A percentile compares a stretch with the other conserved stretches of the same genome.
Conservation (phyloP, 129 eudicot genomes). For the Escallonia rubra region DNA sequence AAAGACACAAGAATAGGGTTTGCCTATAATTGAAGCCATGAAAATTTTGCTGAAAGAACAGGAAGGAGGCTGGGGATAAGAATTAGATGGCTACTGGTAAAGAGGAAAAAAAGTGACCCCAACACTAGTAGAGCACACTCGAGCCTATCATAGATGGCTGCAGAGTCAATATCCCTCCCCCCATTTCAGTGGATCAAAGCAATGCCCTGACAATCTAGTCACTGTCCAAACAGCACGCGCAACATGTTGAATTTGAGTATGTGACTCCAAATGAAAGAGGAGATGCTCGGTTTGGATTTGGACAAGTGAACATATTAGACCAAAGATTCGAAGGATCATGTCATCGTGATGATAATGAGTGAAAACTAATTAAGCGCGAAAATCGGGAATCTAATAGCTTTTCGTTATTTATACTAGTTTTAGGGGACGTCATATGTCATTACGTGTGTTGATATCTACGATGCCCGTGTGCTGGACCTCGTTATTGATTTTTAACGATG, state of each 20-base stretch:
- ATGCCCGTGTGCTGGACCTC: no score
- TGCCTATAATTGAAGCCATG: constrained; percentile 33
- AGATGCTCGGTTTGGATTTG: neutral
- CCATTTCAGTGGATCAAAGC: constrained; percentile 18
- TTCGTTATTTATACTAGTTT: no score
- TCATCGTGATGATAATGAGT: no score
- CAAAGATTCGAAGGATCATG: no score
- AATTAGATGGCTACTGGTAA: constrained; percentile 3
- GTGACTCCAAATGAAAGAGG: constrained; percentile 5
- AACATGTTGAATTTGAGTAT: constrained; percentile 5
- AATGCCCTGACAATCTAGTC: constrained; percentile 35
- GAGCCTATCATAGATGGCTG: neutral
- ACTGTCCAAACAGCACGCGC: constrained; percentile 32
- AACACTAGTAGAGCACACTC: neutral
- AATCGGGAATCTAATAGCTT: no score
- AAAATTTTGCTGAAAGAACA: constrained; percentile 22
- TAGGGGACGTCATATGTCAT: no score
- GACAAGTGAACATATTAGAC: no score
- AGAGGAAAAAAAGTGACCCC: neutral
- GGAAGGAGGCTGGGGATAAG: neutral
- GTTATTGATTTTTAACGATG: no score
- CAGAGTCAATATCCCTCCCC: neutral
- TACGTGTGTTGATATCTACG: no score
- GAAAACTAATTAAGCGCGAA: no score
- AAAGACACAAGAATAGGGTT: constrained; percentile 9